Percentiles rank a stretch among this genome's conserved stretches.
Evolutionary conservation across 2,329 filamentous ascomycete genomes (phyloP).

Genomic region (Penicillium sp.): DNA sequence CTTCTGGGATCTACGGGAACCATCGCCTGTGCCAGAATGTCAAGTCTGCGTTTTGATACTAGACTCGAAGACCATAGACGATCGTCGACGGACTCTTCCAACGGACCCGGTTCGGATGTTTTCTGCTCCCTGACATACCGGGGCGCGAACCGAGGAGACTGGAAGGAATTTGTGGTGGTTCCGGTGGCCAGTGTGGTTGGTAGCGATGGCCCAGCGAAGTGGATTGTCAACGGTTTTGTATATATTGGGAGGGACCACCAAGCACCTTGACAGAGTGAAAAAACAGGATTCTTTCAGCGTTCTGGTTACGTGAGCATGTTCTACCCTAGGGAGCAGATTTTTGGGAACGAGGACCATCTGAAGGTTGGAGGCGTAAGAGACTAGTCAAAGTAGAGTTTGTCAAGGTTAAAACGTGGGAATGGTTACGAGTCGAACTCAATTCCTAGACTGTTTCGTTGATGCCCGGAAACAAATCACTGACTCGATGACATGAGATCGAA

Average conservation of each 20-base stretch:
- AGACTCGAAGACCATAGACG: not conserved
- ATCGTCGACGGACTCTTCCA: not conserved
- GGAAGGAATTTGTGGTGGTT: not conserved
- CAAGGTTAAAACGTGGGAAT: not conserved
- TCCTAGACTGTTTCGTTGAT: not conserved
- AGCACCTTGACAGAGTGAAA: no score
- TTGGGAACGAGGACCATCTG: not conserved
- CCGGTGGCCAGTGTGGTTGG: not conserved
- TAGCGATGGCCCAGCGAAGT: not conserved
- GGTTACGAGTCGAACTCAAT: slow-evolving; percentile 2
- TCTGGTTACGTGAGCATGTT: not conserved
- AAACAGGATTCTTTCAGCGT: no score
- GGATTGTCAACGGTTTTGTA: slow-evolving; percentile 8
- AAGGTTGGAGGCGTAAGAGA: not conserved
- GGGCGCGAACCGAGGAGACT: not conserved
- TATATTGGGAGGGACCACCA: slow-evolving; percentile 1
- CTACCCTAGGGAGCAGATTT: not conserved
- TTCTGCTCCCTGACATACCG: not conserved
- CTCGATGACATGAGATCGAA: not conserved
- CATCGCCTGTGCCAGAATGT: slow-evolving; percentile 9
- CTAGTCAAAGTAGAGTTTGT: slow-evolving; percentile 5
- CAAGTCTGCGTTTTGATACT: not conserved
- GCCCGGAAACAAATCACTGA: not conserved
- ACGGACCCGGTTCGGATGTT: not conserved
- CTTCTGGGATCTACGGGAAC: slow-evolving; percentile 12